These are phyloP conservation scores for Pseudoneurospora amorphoporcata DNA, from an alignment of 495 filamentous ascomycete genomes.

Conservation along the genomic window DNA sequence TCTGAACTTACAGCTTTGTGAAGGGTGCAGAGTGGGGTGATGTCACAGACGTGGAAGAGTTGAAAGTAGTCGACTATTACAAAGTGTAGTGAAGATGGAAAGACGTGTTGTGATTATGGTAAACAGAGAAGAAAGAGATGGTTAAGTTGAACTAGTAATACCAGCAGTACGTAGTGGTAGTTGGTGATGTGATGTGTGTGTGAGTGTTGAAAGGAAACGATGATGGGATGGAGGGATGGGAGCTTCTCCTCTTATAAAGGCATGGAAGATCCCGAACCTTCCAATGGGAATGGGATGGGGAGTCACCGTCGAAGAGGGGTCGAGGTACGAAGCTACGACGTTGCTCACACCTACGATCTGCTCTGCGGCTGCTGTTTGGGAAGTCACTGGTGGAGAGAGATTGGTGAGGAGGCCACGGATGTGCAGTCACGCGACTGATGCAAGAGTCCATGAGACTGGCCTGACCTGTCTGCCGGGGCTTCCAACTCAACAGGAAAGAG, in stretches of 20 bases:
- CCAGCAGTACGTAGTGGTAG: not conserved
- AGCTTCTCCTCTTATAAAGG: slow-evolving; percentile 16
- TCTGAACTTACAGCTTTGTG: not conserved
- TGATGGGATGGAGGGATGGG: slow-evolving; percentile 7
- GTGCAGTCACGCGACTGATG: slow-evolving; percentile 24
- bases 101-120: not conserved
- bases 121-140: not conserved
- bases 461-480: slow-evolving; percentile 4
- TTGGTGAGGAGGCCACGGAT: slow-evolving; percentile 11
- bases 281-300: not conserved
- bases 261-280: not conserved
- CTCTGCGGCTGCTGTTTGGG: not conserved
- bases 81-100: not conserved
- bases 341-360: slow-evolving; percentile 1
- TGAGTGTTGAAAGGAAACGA: slow-evolving; percentile 6
- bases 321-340: not conserved
- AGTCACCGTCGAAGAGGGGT: not conserved
- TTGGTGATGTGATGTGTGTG: slow-evolving; percentile 1
- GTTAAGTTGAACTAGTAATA: not conserved
- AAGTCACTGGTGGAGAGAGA: slow-evolving; percentile 1
- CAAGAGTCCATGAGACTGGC: slow-evolving; percentile 15
- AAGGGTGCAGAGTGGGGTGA: not conserved
- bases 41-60: not conserved
- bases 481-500: not conserved
- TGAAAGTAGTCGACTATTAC: slow-evolving; percentile 3